phyloP scores from a whole-genome alignment of 768 basidiomycete species.

The Lentinus tigrinus region DNA sequence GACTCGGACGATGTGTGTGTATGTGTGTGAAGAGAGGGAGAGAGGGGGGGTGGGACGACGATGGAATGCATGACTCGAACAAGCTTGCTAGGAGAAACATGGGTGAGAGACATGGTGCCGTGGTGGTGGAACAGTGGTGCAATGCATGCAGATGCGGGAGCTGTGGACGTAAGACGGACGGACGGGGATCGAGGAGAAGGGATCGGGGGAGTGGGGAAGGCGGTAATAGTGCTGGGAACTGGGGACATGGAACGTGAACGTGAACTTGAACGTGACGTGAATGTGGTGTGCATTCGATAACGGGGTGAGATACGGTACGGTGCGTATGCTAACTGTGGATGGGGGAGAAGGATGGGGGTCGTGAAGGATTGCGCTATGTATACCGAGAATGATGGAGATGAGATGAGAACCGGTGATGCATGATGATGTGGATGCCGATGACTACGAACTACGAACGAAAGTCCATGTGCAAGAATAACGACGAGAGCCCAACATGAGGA shows the following conservation, averaged over 20 bases:
- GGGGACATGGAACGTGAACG: no score
- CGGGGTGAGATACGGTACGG: neutral
- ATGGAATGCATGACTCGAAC: constrained; percentile 5
- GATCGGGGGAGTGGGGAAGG: neutral
- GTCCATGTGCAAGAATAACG: constrained; percentile 24
- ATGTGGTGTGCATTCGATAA: constrained; percentile 3
- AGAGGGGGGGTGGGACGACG: constrained; percentile 2
- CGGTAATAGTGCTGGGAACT: neutral
- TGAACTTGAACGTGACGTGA: constrained; percentile 18
- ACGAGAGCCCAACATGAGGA: constrained; percentile 15
- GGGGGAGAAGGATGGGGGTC: neutral
- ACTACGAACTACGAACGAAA: no score
- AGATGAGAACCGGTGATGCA: constrained; percentile 24
- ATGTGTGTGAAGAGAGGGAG: neutral
- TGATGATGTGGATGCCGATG: constrained; percentile 13
- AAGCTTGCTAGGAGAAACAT: constrained; percentile 15
- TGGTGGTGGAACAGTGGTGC: constrained; percentile 18
- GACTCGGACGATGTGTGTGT: constrained; percentile 8
- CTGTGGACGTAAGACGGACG: constrained; percentile 2
- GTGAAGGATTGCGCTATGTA: constrained; percentile 10
- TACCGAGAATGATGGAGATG: neutral
- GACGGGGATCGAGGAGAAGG: neutral
- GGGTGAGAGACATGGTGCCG: constrained; percentile 12
- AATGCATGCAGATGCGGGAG: constrained; percentile 10
- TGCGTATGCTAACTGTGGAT: neutral